phyloP scores from a whole-genome alignment of 179 eudicot genomes.

The Drosera spatulata region DNA sequence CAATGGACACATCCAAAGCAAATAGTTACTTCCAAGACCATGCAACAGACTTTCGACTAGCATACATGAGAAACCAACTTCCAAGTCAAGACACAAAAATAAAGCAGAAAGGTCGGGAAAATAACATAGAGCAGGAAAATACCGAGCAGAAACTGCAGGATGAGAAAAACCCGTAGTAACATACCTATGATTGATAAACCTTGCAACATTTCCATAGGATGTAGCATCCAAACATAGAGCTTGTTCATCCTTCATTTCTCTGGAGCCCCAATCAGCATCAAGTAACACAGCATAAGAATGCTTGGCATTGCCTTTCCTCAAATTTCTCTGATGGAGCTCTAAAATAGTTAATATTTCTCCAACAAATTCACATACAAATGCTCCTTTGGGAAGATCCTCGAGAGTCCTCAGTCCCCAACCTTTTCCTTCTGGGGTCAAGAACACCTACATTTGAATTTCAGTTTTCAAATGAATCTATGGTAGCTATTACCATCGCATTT shows the following conservation, averaged over 20 bases:
- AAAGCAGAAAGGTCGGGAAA: no score
- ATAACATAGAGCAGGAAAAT: no score
- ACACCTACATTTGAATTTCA: conserved; percentile 12
- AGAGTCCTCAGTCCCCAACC: conserved; percentile 44
- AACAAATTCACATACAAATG: conserved; percentile 39
- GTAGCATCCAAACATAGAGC: conserved; percentile 37
- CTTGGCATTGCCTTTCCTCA: conserved; percentile 15
- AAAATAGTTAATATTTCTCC: conserved; percentile 32
- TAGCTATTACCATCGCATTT: no score
- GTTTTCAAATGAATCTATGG: no score
- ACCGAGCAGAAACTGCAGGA: no score
- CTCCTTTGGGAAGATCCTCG: conserved; percentile 34
- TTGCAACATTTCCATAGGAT: conserved; percentile 31
- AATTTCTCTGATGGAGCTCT: conserved; percentile 26
- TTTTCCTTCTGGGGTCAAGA: conserved; percentile 39
- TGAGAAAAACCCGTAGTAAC: neutral
- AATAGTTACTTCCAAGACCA: no score
- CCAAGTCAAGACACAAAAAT: no score
- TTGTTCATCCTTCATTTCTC: conserved; percentile 18
- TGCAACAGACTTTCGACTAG: no score
- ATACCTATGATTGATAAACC: conserved; percentile 54
- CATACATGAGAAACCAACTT: no score
- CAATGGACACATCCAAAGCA: no score
- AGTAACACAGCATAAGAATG: conserved; percentile 28
- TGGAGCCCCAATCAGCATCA: conserved; percentile 35